Conservation (phyloP, 2,329 filamentous ascomycete genomes). For the Colletotrichum phormii region DNA sequence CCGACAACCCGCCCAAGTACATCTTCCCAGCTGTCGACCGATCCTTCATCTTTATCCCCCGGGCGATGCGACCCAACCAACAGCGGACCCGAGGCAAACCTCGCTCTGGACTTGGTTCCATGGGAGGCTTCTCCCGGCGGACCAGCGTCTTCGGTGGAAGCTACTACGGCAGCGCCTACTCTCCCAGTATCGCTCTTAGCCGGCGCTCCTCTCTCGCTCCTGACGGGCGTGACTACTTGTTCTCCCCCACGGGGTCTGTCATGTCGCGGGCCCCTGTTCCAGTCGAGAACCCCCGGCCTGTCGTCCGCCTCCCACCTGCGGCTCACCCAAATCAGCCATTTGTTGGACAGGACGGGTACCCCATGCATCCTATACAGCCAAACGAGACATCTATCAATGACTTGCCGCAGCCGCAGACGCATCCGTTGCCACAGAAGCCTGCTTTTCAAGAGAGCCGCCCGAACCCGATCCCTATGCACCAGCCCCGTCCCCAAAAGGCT, state of each 20-base stretch:
- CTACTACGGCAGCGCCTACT: conserved; percentile 80
- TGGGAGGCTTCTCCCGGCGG: conserved; percentile 77
- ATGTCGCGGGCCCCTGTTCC: conserved; percentile 75
- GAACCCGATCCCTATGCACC: conserved; percentile 80
- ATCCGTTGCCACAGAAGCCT: conserved; percentile 69
- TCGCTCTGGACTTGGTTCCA: conserved; percentile 75
- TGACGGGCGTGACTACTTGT: conserved; percentile 75
- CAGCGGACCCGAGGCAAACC: conserved; percentile 82
- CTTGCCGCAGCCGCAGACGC: conserved; percentile 67
- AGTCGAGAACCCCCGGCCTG: conserved; percentile 73
- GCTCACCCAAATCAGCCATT: conserved; percentile 45
- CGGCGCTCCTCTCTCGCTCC: conserved; percentile 83
- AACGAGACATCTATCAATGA: conserved; percentile 60
- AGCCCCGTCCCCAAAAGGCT: conserved; percentile 93
- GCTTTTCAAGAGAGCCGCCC: conserved; percentile 67
- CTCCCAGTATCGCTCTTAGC: conserved; percentile 88
- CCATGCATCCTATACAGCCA: conserved; percentile 31
- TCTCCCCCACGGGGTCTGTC: conserved; percentile 84
- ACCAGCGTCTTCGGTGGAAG: conserved; percentile 84
- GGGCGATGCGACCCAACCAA: conserved; percentile 92
- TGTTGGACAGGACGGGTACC: conserved; percentile 19
- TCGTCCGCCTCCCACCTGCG: conserved; percentile 85
- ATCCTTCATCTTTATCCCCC: conserved; percentile 98
- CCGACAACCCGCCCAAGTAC: conserved; percentile 82
- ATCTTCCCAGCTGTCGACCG: conserved; percentile 91